Percentiles rank a stretch among this genome's conserved stretches.
Evolutionary conservation across 345 rosid species (phyloP).

Genomic region (Eucalyptus curtisii): DNA sequence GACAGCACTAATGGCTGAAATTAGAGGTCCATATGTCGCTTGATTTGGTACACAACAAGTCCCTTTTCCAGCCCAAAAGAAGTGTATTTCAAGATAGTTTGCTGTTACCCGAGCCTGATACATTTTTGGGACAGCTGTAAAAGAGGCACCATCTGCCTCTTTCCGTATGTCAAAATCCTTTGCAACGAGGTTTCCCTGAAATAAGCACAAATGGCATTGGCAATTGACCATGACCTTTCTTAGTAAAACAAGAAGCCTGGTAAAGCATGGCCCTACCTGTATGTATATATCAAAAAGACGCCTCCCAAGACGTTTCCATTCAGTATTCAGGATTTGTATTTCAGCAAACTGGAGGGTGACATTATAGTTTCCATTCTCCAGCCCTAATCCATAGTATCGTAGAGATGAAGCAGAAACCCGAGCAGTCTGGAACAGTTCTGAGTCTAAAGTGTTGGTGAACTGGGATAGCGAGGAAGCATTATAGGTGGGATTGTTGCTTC

Average conservation of each 20-base stretch:
- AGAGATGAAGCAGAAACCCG: conserved; percentile 65
- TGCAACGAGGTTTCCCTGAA: conserved; percentile 32
- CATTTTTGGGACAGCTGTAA: conserved; percentile 5
- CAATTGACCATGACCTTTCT: not conserved
- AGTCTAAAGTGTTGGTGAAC: conserved; percentile 17
- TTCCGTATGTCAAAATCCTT: conserved; percentile 36
- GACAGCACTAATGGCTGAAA: conserved; percentile 49
- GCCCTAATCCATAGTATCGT: conserved; percentile 75
- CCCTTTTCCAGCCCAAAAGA: conserved; percentile 41
- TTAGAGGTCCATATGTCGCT: conserved; percentile 23
- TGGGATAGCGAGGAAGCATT: conserved; percentile 9
- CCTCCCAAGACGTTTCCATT: conserved; percentile 34
- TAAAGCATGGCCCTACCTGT: conserved; percentile 17
- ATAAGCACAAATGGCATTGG: not conserved
- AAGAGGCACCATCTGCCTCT: conserved; percentile 14
- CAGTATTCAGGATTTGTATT: not conserved
- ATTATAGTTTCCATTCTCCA: conserved; percentile 69
- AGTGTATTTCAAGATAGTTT: conserved; percentile 23
- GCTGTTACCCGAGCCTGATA: conserved; percentile 4
- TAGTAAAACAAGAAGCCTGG: not conserved
- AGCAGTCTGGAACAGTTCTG: conserved; percentile 40
- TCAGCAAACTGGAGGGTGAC: conserved; percentile 41
- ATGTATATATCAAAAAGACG: conserved; percentile 42
- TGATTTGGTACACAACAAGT: conserved; percentile 15
- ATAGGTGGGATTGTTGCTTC: conserved; percentile 12